Evolutionary conservation across 768 basidiomycete species (phyloP).

Genomic region (Agrocybe chaxingu): DNA sequence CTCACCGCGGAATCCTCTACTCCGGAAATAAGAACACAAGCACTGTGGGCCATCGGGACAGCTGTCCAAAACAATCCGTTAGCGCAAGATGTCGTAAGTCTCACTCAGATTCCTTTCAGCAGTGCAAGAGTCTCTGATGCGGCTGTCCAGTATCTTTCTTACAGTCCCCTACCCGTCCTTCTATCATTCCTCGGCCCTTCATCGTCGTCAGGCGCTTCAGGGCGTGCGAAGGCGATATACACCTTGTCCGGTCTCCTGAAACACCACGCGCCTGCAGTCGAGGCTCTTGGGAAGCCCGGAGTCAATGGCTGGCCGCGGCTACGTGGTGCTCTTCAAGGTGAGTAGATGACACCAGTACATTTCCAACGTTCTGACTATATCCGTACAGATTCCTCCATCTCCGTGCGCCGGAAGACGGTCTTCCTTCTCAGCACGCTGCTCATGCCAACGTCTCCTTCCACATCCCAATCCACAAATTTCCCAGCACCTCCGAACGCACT

Average conservation of each 20-base stretch:
- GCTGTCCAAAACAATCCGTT: no score
- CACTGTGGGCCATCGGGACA: no score
- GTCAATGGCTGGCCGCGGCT: conserved; percentile 66
- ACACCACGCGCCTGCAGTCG: conserved; percentile 69
- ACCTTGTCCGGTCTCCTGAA: conserved; percentile 76
- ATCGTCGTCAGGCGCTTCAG: conserved; percentile 42
- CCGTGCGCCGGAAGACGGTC: conserved; percentile 71
- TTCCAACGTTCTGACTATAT: not conserved
- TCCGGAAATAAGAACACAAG: no score
- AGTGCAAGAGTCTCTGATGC: not conserved
- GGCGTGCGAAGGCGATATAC: conserved; percentile 79
- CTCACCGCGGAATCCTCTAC: no score
- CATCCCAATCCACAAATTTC: not conserved
- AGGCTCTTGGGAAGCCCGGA: conserved; percentile 40
- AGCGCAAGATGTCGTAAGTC: no score
- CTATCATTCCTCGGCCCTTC: conserved; percentile 57
- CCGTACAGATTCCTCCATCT: conserved; percentile 67
- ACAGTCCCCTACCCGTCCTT: no score
- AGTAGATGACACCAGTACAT: conserved; percentile 3
- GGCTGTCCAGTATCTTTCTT: conserved; percentile 37
- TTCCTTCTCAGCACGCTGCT: conserved; percentile 78
- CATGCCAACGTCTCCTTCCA: conserved; percentile 35
- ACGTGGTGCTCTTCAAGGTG: conserved; percentile 59
- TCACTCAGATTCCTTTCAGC: not conserved
- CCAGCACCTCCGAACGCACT: no score